A percentile compares a stretch with the other conserved stretches of the same genome.
These are phyloP conservation scores for Dictyophora rubrovolvata DNA, from an alignment of 768 basidiomycete species.

Conservation along the genomic window DNA sequence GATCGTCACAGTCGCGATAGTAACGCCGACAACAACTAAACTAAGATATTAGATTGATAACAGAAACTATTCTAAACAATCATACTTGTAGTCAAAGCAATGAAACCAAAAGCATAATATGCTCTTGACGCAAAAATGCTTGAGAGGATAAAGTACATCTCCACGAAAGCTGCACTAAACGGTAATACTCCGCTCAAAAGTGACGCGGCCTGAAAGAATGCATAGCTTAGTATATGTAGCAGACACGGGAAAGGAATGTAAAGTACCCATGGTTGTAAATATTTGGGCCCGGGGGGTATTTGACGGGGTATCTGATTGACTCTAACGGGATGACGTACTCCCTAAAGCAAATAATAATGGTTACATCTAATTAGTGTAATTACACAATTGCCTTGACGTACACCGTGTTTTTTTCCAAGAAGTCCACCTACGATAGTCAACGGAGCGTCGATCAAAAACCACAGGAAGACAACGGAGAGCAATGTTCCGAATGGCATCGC, in stretches of 20 bases:
- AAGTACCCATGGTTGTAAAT: constrained; percentile 71
- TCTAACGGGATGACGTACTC: constrained; percentile 70
- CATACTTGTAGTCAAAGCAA: constrained; percentile 61
- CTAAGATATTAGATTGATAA: neutral
- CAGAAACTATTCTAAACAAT: neutral
- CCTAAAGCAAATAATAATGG: constrained; percentile 29
- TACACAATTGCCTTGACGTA: constrained; percentile 25
- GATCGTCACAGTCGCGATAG: constrained; percentile 85
- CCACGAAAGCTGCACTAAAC: constrained; percentile 94
- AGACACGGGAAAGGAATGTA: neutral
- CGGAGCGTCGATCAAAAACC: constrained; percentile 93
- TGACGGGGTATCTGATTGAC: constrained; percentile 94
- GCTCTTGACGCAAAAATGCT: constrained; percentile 85
- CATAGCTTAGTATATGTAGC: constrained; percentile 5
- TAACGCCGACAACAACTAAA: constrained; percentile 61
- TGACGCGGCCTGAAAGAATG: constrained; percentile 40
- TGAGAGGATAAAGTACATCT: constrained; percentile 86
- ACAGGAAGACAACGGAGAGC: constrained; percentile 70
- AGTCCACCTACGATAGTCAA: constrained; percentile 65
- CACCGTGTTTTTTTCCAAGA: constrained; percentile 79
- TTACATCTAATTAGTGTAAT: neutral
- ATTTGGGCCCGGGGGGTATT: constrained; percentile 80
- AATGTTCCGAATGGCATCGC: constrained; percentile 94
- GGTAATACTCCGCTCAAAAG: constrained; percentile 87
- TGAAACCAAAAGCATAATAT: constrained; percentile 95